Base-by-base conservation (phyloP, 1,139 yeast genomes). In the Zygosaccharomyces pseudobailii region DNA sequence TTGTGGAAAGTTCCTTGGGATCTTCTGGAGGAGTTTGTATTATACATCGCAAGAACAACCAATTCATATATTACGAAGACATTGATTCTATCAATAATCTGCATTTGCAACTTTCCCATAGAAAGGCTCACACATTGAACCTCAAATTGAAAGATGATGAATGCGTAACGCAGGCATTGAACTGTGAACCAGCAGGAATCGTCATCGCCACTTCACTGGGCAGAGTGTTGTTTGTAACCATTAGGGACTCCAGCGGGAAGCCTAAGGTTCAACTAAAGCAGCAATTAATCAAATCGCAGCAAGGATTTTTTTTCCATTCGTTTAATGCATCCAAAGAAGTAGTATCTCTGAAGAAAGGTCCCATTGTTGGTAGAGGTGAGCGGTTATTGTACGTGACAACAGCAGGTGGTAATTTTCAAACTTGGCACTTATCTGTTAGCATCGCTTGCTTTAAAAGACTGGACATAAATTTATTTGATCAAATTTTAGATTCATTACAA, bases 171-270 rank as follows among this genome's bases (percentile, higher is more conserved):
- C 62, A 74, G 38, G 77, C 84, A 2, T 78, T 80, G 51, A 79
- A 78, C 52, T 74, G 83, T 13, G 90, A 85, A 55, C 92, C 94
- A 0, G 81, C 86, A 3, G 95, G 96, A 1, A 69, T 88, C 5
- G 72, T 84, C 1, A 64, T 86, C 8, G 78, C 89, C 5, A 87
- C 96, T 0, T 79, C 88, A 5, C 72, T 78, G 57, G 88, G 87
- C 34, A 55, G 94, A 51, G 78, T 84, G 41, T 65, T 84, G 9
- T 71, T 86, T 43, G 63, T 87, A 3, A 72, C 84, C 0, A 71
- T 88, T 33, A 75, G 87, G 53, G 95, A 88, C 63, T 71, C 77
- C 42, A 75, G 78, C 40, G 92, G 95, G 38, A 82, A 80, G 57
- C 82, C 89, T 0, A 61, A 60, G 4, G 64, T 82, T 33, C 66